Conservation (phyloP, 768 basidiomycete genomes). For the Pisolithus marmoratus region DNA sequence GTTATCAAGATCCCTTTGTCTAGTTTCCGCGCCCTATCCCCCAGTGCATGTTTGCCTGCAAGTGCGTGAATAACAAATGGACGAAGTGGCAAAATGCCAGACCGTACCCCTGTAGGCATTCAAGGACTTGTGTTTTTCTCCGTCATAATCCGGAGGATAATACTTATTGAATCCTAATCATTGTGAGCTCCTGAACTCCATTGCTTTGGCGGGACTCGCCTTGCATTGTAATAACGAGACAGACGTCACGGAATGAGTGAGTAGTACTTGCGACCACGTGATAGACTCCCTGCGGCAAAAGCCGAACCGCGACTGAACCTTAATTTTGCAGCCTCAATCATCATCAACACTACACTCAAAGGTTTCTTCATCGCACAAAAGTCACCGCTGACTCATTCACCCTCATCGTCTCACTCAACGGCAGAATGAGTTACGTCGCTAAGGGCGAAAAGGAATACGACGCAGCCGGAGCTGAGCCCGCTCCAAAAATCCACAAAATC, state of each 20-base stretch:
- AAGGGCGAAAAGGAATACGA: conserved; percentile 99
- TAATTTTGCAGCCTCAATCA: conserved; percentile 24
- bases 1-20: conserved; percentile 95
- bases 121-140: conserved; percentile 62
- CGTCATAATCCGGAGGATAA: conserved; percentile 73
- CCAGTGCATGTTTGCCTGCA: conserved; percentile 89
- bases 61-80: not conserved
- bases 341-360: no score
- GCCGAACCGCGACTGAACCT: conserved; percentile 4
- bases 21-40: conserved; percentile 89
- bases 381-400: not conserved
- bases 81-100: not conserved
- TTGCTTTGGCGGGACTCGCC: conserved; percentile 21
- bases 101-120: conserved; percentile 63
- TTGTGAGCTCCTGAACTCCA: conserved; percentile 4
- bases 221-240: conserved; percentile 32
- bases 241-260: not conserved
- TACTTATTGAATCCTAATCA: conserved; percentile 68
- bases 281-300: conserved; percentile 4
- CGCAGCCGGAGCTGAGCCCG: conserved; percentile 81
- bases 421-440: conserved; percentile 95
- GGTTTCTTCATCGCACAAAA: not conserved
- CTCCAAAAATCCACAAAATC: conserved; percentile 97
- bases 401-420: conserved; percentile 77
- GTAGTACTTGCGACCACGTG: conserved; percentile 5